Conservation (phyloP, 176 grass and related monocot genomes). For the Musa acuminata region DNA sequence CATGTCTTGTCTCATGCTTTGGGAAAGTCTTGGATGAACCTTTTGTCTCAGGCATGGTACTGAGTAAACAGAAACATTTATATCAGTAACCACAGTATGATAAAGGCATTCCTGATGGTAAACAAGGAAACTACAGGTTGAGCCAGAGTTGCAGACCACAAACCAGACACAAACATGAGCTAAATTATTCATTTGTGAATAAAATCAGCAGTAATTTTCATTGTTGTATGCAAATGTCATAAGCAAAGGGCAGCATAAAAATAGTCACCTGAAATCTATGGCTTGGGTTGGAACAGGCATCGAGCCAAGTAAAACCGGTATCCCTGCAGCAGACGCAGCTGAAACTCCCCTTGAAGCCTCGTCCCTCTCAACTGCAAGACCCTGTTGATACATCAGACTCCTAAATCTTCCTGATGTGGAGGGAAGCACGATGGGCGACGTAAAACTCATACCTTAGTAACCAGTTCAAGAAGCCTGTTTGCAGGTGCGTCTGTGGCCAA, state of each 20-base stretch:
- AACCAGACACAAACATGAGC: not conserved
- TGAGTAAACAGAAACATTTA: conserved; percentile 10
- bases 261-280: conserved; percentile 62
- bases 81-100: not conserved
- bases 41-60: conserved; percentile 46
- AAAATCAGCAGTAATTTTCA: not conserved
- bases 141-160: not conserved
- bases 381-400: conserved; percentile 41
- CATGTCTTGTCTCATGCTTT: conserved; percentile 66
- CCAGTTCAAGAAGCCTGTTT: conserved; percentile 59
- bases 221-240: not conserved
- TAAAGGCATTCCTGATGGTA: not conserved
- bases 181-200: not conserved
- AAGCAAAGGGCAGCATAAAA: not conserved
- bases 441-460: conserved; percentile 61
- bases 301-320: conserved; percentile 18
- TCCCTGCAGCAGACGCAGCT: conserved; percentile 18
- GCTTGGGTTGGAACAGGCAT: conserved; percentile 21
- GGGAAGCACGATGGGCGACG: not conserved
- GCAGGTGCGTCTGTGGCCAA: conserved; percentile 30
- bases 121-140: not conserved
- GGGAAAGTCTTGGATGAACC: conserved; percentile 76
- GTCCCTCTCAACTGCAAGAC: conserved; percentile 68
- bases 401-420: conserved; percentile 8
- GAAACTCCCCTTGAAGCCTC: conserved; percentile 41